These are phyloP conservation scores for Diutina catenulata DNA, from an alignment of 1,139 yeast species.

Conservation along the genomic window DNA sequence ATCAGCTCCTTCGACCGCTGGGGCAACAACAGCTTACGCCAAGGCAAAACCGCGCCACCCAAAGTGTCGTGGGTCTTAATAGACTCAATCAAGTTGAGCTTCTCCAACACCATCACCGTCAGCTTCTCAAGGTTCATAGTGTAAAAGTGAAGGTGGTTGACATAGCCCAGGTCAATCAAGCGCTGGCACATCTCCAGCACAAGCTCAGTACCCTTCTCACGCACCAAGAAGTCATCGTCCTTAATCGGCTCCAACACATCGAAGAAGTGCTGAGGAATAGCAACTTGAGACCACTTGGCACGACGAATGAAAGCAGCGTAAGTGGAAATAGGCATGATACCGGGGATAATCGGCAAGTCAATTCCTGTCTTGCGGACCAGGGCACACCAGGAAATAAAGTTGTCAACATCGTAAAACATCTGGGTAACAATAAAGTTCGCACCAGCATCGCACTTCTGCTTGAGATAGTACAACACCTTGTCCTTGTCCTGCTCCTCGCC, in stretches of 20 bases:
- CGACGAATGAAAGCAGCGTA: conserved; percentile 87
- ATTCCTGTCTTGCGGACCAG: conserved; percentile 66
- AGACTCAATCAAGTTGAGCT: conserved; percentile 44
- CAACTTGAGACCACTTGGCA: conserved; percentile 86
- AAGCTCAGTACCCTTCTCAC: conserved; percentile 77
- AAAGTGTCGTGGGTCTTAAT: conserved; percentile 29
- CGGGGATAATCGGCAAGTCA: conserved; percentile 83
- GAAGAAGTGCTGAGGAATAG: conserved; percentile 64
- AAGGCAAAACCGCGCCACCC: conserved; percentile 47
- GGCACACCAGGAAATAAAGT: conserved; percentile 73
- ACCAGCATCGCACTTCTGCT: conserved; percentile 86
- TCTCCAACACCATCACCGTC: conserved; percentile 78
- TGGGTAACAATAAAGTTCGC: conserved; percentile 91
- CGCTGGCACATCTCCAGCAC: conserved; percentile 76
- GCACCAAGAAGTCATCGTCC: conserved; percentile 81
- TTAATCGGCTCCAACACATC: conserved; percentile 69
- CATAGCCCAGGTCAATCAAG: conserved; percentile 57
- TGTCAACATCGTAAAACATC: conserved; percentile 82
- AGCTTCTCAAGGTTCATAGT: conserved; percentile 94
- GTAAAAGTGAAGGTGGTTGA: conserved; percentile 85
- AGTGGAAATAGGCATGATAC: conserved; percentile 96
- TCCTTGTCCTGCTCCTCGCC: conserved; percentile 42
- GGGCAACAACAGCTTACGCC: conserved; percentile 86
- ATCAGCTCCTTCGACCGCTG: conserved; percentile 72
- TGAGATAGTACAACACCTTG: conserved; percentile 50